Evolutionary conservation across 2,329 filamentous ascomycete species (phyloP), one percentile per base, ranked within the genome.

Genomic region (Piedraia hortae): DNA sequence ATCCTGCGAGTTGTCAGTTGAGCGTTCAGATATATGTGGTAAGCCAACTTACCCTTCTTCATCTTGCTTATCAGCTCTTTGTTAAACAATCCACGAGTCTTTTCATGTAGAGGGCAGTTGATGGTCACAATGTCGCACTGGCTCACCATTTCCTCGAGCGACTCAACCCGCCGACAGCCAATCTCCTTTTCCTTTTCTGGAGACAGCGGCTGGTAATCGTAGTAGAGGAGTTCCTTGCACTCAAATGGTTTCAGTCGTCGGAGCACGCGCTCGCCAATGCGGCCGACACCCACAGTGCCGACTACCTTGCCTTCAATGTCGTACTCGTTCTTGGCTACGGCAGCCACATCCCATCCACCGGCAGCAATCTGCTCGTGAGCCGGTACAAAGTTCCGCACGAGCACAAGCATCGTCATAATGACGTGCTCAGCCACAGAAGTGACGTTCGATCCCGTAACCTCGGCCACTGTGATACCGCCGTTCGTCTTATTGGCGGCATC

Each of bases 201-300:
- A 28, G 54, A 59, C 33, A 97, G 61, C 23, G 82, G 78, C 62
- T 97, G 85, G 71, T 97, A 97, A 58, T 97, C 85, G 48, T 74
- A 93, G 73, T 97, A 97, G 32, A 93, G 65, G 22, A 97, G 65
- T 62, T 93, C 82, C 69, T 90, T 90, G 75, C 85, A 97, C 60
- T 90, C 82, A 45, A 97, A 97, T 35, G 80, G 58, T 67, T 88
- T 89, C 41, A 97, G 70, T 35, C 85, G 69, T 50, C 82, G 73
- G 38, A 97, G 66, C 27, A 97, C 85, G 53, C 85, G 80, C 67
- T 93, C 80, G 42, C 85, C 85, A 41, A 97, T 97, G 47, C 85
- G 77, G 48, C 85, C 85, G 31, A 93, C 80, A 42, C 74, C 85
- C 27, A 97, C 85, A 44, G 85, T 97, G 42, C 85, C 85, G 37